Percentiles rank a stretch among this genome's conserved stretches.
These are phyloP conservation scores for Trichophyton mentagrophytes DNA, from an alignment of 2,329 filamentous ascomycete genomes.

Conservation along the genomic window DNA sequence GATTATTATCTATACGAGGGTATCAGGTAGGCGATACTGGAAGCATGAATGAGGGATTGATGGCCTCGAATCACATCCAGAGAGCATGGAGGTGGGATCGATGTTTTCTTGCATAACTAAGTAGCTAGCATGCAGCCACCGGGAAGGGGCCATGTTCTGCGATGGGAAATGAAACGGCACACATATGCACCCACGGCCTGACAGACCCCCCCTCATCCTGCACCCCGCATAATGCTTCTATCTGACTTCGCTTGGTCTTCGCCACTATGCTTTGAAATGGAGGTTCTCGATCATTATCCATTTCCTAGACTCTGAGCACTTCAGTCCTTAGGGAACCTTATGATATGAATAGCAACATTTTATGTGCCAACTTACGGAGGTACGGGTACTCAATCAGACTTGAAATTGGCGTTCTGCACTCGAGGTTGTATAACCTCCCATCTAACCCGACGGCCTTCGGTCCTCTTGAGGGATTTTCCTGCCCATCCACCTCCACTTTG, in stretches of 20 bases:
- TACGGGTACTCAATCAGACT: neutral
- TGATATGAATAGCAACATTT: neutral
- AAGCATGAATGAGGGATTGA: neutral
- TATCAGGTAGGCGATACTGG: neutral
- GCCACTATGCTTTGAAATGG: neutral
- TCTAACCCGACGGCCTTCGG: neutral
- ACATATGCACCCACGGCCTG: neutral
- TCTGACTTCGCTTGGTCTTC: neutral
- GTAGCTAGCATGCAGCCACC: neutral
- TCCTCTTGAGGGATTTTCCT: slow-evolving; percentile 1
- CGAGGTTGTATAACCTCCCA: neutral
- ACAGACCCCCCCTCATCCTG: neutral
- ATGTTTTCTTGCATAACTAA: neutral
- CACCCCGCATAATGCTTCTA: neutral
- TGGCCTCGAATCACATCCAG: neutral
- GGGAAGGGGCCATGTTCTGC: neutral
- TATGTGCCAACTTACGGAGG: neutral
- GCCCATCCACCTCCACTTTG: neutral
- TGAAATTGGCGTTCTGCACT: neutral
- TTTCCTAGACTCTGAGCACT: neutral
- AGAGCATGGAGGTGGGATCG: neutral
- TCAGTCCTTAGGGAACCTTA: neutral
- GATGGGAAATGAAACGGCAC: neutral
- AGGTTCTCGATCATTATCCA: neutral
- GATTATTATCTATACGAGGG: neutral